Evolutionary conservation across 805 yeast species (phyloP).

Genomic region (Lipomyces kockii): DNA sequence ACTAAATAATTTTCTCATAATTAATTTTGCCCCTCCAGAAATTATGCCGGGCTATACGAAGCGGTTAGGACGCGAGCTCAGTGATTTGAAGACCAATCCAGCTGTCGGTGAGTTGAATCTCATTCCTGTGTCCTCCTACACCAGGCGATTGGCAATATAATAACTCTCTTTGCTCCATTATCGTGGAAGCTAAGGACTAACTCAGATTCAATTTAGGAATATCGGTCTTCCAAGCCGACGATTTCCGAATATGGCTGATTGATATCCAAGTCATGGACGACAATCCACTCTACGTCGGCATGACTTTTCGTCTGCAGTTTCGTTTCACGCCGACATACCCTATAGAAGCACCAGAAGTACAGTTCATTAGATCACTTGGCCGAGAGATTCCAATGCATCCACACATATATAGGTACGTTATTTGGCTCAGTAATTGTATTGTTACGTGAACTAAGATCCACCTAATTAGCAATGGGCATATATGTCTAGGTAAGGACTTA

Average conservation of each 20-base stretch:
- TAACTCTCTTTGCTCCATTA: not conserved
- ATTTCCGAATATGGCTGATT: conserved; percentile 46
- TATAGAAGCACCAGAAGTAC: conserved; percentile 61
- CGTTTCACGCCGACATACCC: conserved; percentile 57
- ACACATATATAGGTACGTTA: conserved; percentile 59
- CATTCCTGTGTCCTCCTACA: not conserved
- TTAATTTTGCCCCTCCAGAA: not conserved
- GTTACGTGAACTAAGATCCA: not conserved
- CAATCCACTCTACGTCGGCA: conserved; percentile 47
- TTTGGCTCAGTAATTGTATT: not conserved
- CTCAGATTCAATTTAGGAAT: conserved; percentile 39
- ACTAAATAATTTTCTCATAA: not conserved
- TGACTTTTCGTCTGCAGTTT: conserved; percentile 52
- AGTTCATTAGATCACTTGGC: conserved; percentile 48
- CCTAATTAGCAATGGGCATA: conserved; percentile 61
- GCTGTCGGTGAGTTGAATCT: conserved; percentile 29
- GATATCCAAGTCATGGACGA: conserved; percentile 49
- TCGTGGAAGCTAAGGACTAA: not conserved
- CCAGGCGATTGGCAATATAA: not conserved
- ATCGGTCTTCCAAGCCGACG: conserved; percentile 44
- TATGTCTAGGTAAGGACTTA: conserved; percentile 55
- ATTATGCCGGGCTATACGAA: conserved; percentile 20
- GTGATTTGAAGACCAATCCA: conserved; percentile 31
- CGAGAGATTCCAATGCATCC: conserved; percentile 68
- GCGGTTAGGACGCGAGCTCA: conserved; percentile 37